Conservation (phyloP, 2,329 filamentous ascomycete genomes). For the Aspergillus sp. region DNA sequence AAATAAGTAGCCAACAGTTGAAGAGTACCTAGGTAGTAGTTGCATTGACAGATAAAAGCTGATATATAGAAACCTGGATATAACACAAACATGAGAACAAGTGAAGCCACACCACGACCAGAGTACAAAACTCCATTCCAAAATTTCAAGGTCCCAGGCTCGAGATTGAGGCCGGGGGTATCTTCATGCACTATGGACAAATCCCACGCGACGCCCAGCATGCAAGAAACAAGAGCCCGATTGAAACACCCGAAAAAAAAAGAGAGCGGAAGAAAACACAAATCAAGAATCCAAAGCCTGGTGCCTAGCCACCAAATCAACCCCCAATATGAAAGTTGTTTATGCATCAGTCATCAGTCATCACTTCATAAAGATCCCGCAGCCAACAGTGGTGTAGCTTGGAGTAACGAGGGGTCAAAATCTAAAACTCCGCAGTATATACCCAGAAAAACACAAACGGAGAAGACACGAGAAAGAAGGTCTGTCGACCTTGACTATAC, state of each 20-base stretch:
- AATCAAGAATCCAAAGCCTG: not conserved
- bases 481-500: constrained; percentile 17
- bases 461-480: constrained; percentile 6
- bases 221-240: constrained; percentile 19
- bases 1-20: not conserved
- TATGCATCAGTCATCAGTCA: constrained; percentile 39
- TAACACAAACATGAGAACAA: constrained; percentile 16
- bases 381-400: constrained; percentile 14
- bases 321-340: constrained; percentile 20
- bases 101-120: constrained; percentile 24
- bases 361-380: constrained; percentile 33
- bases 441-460: constrained; percentile 13
- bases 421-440: constrained; percentile 17
- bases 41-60: not conserved
- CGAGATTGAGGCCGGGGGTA: constrained; percentile 31
- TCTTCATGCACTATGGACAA: constrained; percentile 35
- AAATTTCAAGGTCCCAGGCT: constrained; percentile 20
- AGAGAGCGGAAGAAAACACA: not conserved
- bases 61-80: constrained; percentile 7
- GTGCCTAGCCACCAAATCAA: not conserved
- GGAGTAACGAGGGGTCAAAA: constrained; percentile 16
- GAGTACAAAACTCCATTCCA: constrained; percentile 23
- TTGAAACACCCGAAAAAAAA: not conserved
- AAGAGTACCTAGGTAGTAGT: not conserved
- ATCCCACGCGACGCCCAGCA: constrained; percentile 28